phyloP scores from a whole-genome alignment of 2,329 filamentous ascomycete genomes.

The Incumbomyces lentus region DNA sequence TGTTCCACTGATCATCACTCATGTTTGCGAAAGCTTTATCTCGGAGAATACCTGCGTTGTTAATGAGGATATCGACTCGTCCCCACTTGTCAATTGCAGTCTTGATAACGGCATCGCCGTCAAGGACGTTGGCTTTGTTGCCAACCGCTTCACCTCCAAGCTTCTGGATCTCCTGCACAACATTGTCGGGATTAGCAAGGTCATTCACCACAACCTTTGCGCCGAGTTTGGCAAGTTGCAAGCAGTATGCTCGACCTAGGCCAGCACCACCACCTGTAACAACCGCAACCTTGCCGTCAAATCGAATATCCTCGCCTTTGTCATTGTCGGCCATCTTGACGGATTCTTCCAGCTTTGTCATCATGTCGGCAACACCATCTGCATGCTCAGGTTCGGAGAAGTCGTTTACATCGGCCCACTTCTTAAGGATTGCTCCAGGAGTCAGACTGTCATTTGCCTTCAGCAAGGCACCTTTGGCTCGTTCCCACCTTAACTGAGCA shows the following conservation, averaged over 20 bases:
- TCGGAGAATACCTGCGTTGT: slow-evolving; percentile 94
- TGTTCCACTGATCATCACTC: slow-evolving; percentile 87
- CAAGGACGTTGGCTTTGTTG: slow-evolving; percentile 86
- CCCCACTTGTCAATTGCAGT: slow-evolving; percentile 87
- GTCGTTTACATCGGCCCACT: slow-evolving; percentile 80
- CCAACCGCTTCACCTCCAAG: slow-evolving; percentile 80
- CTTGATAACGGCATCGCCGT: slow-evolving; percentile 86
- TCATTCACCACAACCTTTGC: slow-evolving; percentile 91
- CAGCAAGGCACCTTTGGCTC: slow-evolving; percentile 75
- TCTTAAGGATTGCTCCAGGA: slow-evolving; percentile 73
- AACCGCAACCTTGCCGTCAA: slow-evolving; percentile 74
- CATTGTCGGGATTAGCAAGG: slow-evolving; percentile 78
- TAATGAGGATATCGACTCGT: slow-evolving; percentile 87
- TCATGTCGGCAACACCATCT: slow-evolving; percentile 74
- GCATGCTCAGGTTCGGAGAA: slow-evolving; percentile 79
- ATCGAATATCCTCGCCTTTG: slow-evolving; percentile 63
- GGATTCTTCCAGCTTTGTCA: slow-evolving; percentile 73
- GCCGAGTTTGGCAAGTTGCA: slow-evolving; percentile 76
- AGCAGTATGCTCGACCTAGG: slow-evolving; percentile 80
- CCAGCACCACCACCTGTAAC: slow-evolving; percentile 82
- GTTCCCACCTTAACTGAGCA: slow-evolving; percentile 91
- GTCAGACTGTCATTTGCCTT: slow-evolving; percentile 84
- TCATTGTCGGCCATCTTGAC: slow-evolving; percentile 65
- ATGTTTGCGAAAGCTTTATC: slow-evolving; percentile 98
- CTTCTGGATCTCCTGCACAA: slow-evolving; percentile 87